These are phyloP conservation scores for Rhododendron griersonianum DNA, from an alignment of 148 eudicot genomes.

Conservation along the genomic window DNA sequence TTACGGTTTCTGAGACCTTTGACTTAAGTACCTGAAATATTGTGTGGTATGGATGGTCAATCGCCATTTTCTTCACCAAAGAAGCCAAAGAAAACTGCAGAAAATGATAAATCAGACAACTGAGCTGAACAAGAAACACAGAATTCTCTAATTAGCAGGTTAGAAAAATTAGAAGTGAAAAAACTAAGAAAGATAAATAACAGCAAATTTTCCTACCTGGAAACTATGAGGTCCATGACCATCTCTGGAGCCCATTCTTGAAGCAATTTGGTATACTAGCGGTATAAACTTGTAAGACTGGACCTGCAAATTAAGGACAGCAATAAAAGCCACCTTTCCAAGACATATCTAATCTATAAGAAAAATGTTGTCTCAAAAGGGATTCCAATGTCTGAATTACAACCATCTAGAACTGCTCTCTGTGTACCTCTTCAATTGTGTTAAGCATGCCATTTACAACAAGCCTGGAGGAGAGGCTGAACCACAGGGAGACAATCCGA, in stretches of 20 bases:
- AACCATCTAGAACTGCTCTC: not conserved
- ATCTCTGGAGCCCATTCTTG: constrained; percentile 86
- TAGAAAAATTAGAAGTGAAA: not conserved
- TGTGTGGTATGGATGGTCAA: constrained; percentile 97
- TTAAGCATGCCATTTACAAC: constrained; percentile 71
- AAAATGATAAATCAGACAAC: not conserved
- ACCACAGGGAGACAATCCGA: constrained; percentile 98
- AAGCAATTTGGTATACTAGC: constrained; percentile 96
- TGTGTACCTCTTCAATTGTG: constrained; percentile 75
- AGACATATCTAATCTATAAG: not conserved
- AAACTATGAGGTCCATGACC: constrained; percentile 67
- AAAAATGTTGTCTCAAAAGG: not conserved
- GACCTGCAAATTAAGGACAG: constrained; percentile 43
- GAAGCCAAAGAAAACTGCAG: constrained; percentile 93
- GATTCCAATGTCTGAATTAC: not conserved
- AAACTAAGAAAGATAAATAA: not conserved
- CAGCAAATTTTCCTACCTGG: constrained; percentile 46
- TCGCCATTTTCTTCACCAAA: constrained; percentile 88
- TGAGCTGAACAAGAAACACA: not conserved
- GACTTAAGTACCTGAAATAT: constrained; percentile 66
- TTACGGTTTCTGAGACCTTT: not conserved
- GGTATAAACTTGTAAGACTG: constrained; percentile 94
- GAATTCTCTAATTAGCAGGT: not conserved
- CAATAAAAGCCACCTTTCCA: not conserved
- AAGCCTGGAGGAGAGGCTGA: constrained; percentile 69